These are phyloP conservation scores for Senna tora DNA, from an alignment of 306 rosid species.

Conservation along the genomic window DNA sequence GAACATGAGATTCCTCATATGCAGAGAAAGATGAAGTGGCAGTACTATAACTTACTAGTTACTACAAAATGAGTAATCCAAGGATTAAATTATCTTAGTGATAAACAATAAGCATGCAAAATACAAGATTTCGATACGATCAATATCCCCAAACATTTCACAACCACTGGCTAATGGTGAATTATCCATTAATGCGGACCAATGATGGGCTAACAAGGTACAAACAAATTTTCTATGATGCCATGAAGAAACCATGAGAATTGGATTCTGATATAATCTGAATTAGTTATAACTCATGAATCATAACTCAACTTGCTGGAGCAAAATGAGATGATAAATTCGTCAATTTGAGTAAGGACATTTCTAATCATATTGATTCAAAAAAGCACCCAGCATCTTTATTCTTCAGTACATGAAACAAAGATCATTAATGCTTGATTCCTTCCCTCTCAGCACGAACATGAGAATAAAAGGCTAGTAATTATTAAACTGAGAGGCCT, in stretches of 20 bases:
- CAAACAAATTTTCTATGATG: background rate
- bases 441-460: background rate
- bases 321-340: background rate
- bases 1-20: slow-evolving; percentile 2
- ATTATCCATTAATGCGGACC: background rate
- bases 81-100: background rate
- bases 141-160: background rate
- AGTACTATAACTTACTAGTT: background rate
- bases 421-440: background rate
- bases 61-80: background rate
- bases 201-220: background rate
- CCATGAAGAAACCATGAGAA: background rate
- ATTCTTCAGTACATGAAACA: background rate
- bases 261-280: background rate
- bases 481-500: background rate
- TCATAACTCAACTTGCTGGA: background rate
- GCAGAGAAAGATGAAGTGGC: background rate
- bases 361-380: background rate
- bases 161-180: background rate
- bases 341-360: too few relatives aligned
- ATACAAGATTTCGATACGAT: background rate
- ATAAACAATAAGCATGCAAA: background rate
- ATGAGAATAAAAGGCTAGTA: background rate
- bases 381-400: background rate
- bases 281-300: background rate